Evolutionary conservation across 257 asterid species (phyloP).

Genomic region (Jacaranda mimosifolia): DNA sequence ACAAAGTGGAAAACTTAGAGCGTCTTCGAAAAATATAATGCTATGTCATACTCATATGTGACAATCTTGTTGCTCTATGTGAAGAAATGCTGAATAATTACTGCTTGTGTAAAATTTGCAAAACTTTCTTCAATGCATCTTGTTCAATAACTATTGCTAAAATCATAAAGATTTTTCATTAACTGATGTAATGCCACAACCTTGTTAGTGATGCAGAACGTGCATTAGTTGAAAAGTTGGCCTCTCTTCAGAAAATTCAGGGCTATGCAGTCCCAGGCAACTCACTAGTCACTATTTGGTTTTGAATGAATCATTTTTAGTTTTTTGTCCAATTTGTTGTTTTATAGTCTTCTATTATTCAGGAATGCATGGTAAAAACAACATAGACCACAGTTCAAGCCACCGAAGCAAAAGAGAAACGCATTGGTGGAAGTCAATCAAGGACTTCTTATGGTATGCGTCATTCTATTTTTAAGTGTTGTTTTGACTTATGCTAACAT

Average conservation of each 20-base stretch:
- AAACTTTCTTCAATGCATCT: conserved; percentile 3
- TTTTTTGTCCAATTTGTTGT: not conserved
- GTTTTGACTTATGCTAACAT: not conserved
- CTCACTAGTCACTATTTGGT: conserved; percentile 2
- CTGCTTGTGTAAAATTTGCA: conserved; percentile 8
- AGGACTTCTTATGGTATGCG: conserved; percentile 69
- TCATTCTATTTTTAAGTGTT: conserved; percentile 10
- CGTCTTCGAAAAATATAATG: not conserved
- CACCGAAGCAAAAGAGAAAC: conserved; percentile 40
- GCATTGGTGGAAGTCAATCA: conserved; percentile 74
- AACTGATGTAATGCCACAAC: conserved; percentile 37
- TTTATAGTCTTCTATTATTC: conserved; percentile 31
- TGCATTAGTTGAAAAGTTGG: conserved; percentile 76
- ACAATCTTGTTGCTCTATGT: conserved; percentile 14
- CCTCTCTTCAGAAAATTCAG: conserved; percentile 63
- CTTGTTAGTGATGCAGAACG: conserved; percentile 80
- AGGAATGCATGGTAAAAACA: conserved; percentile 40
- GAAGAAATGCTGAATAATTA: conserved; percentile 10
- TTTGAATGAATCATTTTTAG: not conserved
- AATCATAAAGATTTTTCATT: conserved; percentile 20
- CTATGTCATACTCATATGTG: not conserved
- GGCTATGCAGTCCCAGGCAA: conserved; percentile 39
- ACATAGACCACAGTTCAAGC: conserved; percentile 46
- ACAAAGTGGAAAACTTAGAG: not conserved
- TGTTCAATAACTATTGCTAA: not conserved